phyloP scores from a whole-genome alignment of 768 basidiomycete genomes.

The Suillus weaverae region DNA sequence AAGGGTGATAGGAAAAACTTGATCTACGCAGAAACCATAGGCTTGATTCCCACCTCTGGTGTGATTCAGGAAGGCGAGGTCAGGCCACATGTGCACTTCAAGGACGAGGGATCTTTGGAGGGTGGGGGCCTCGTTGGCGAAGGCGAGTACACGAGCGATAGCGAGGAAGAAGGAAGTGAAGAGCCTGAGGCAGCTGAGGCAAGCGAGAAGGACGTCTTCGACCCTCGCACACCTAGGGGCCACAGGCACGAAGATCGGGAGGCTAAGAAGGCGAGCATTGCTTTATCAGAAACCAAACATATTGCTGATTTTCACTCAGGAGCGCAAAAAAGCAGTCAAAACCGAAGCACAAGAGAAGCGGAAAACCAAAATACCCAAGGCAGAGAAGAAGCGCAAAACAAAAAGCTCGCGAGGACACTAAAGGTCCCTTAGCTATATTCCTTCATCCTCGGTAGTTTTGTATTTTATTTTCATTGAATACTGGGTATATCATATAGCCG shows the following conservation, averaged over 20 bases:
- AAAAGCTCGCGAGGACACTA: slow-evolving; percentile 43
- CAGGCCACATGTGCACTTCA: slow-evolving; percentile 19
- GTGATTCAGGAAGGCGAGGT: slow-evolving; percentile 2
- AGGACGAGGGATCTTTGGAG: slow-evolving; percentile 20
- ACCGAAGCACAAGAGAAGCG: slow-evolving; percentile 85
- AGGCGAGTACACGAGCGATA: slow-evolving; percentile 30
- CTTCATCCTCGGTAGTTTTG: slow-evolving; percentile 8
- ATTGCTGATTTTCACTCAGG: slow-evolving; percentile 45
- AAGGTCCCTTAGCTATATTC: slow-evolving; percentile 13
- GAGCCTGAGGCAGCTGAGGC: slow-evolving; percentile 28
- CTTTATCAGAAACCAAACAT: slow-evolving; percentile 10
- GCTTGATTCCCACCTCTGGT: slow-evolving; percentile 51
- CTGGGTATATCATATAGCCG: background rate
- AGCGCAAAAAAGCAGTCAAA: slow-evolving; percentile 88
- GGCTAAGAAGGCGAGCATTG: slow-evolving; percentile 71
- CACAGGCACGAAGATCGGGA: slow-evolving; percentile 93
- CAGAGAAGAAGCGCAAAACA: slow-evolving; percentile 86
- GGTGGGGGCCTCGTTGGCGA: slow-evolving; percentile 23
- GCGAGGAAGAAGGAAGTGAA: slow-evolving; percentile 37
- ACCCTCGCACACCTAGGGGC: slow-evolving; percentile 65
- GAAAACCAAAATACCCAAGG: slow-evolving; percentile 93
- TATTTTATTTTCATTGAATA: slow-evolving; percentile 3
- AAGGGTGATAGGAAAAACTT: slow-evolving; percentile 70
- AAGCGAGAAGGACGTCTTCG: slow-evolving; percentile 32
- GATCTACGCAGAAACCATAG: slow-evolving; percentile 88